phyloP scores from a whole-genome alignment of 2,329 filamentous ascomycete species.

The Colletotrichum costaricense region DNA sequence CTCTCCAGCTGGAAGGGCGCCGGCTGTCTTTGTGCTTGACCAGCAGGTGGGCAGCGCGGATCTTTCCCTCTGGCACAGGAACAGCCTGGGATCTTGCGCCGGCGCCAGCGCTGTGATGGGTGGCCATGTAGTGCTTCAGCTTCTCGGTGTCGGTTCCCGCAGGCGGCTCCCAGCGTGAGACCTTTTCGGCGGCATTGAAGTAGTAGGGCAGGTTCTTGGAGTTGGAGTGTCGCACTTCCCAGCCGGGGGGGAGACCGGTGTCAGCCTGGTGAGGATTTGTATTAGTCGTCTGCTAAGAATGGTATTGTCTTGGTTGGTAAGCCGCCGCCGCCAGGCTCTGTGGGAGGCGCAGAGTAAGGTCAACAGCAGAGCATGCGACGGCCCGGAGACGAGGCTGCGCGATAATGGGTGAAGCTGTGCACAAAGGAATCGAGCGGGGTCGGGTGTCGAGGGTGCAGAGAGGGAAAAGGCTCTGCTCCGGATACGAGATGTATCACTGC shows the following conservation, averaged over 20 bases:
- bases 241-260: slow-evolving; percentile 84
- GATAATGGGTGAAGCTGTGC: neutral
- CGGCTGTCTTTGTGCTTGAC: slow-evolving; percentile 93
- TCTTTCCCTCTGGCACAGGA: slow-evolving; percentile 78
- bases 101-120: slow-evolving; percentile 77
- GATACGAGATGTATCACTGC: neutral
- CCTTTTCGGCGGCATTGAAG: slow-evolving; percentile 88
- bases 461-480: neutral
- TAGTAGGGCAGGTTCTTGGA: slow-evolving; percentile 99
- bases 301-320: slow-evolving; percentile 12
- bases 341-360: neutral
- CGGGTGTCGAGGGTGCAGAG: neutral
- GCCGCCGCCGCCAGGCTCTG: neutral
- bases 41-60: slow-evolving; percentile 90
- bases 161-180: slow-evolving; percentile 96
- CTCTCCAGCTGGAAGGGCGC: slow-evolving; percentile 91
- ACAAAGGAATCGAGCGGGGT: neutral
- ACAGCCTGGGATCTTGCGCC: slow-evolving; percentile 50
- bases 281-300: slow-evolving; percentile 15
- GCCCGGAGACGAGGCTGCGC: neutral
- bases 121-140: slow-evolving; percentile 94
- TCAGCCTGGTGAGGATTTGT: slow-evolving; percentile 64
- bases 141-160: slow-evolving; percentile 88
- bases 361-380: neutral
- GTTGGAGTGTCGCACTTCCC: slow-evolving; percentile 98